Base-by-base conservation (phyloP, 331 rosid genomes). In the Rhamnella rubrinervis region DNA sequence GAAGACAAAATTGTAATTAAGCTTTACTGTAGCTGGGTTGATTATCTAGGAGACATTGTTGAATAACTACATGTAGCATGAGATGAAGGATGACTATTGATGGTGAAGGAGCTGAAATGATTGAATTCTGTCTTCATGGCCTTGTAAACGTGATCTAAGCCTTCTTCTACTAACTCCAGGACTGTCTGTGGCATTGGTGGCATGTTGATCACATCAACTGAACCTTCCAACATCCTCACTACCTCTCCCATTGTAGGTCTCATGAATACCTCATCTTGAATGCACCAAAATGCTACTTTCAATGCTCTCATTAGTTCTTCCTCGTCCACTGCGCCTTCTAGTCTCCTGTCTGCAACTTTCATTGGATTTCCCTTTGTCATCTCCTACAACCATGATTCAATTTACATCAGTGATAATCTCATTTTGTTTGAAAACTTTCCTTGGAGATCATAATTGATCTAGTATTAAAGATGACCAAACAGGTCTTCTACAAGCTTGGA, bases 111-210 rank as follows among this genome's bases (percentile, higher is more conserved):
- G 77, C 97, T 86, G 59, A 28, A 86, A n/a, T 83, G 92, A 68
- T 83, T 92, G 70, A 75, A 76, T 50, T 92, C 97, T 84, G 93
- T 80, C 74, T 84, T 93, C 96, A 88, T 93, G 55, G 96, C 93
- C 82, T 60, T 90, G 75, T 93, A 88, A 7, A 88, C 96, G 18
- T 85, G 80, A n/a, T 90, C 93, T 55, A 93, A 80, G 16, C 97
- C 98, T 86, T 93, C 98, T 17, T 93, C 90, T 49, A 88, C 67
- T 63, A 90, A 70, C 81, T 93, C 98, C 71, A 79, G 51, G 17
- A 93, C 89, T 55, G 98, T 90, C 56, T 88, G 98, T 8, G 98
- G 98, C 92, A 93, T 93, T 41, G 97, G 93, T 12, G 98, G 98
- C 82, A 76, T 82, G 61, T 86, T 87, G 41, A 86, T 75, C 64